Evolutionary conservation across 805 yeast species (phyloP), one percentile per base, ranked within the genome.

Genomic region (Suhomyces canberraensis): DNA sequence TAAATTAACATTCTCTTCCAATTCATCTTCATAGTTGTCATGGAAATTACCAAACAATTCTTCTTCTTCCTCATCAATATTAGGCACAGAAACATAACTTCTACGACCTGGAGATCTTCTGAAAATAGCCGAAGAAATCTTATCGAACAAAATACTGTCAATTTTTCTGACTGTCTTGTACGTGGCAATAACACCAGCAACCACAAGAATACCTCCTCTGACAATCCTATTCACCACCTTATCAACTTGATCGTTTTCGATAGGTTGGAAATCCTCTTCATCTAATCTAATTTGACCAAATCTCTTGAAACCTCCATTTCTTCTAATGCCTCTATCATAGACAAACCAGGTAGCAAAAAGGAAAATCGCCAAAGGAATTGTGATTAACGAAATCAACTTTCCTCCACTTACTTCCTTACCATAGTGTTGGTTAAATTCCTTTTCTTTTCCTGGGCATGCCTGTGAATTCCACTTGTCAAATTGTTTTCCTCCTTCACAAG

Each of bases 201-300:
- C 67, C 3, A 56, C 59, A 21, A 66, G 52, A 14, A 82, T 70
- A 0, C 85, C 84, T n/a, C 76, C 72, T 44, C 61, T 70, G 3
- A 82, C 82, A 16, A 81, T 66, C 16, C 55, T 50, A 46, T 83
- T 84, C 14, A 81, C 82, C 8, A 75, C 69, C 24, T 64, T 67
- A 47, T 83, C 89, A 6, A 78, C 69, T 5, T 56, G 47, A 46
- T 81, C 82, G 43, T 84, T 78, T 52, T 83, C 90, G 32, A 82
- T 74, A 3, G 72, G 73, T n/a, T 64, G 60, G 45, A 74, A 69
- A 41, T 61, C 73, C 34, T 77, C 84, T 24, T 80, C 88, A 33
- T 88, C 95, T 31, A 90, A 70, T 45, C 95, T 71, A 41, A 90
- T 90, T 57, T 84, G 95, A 13, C 96, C 96, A 57, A 87, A 81